phyloP scores from a whole-genome alignment of 2,329 filamentous ascomycete species.

The Rhynchosporium agropyri region DNA sequence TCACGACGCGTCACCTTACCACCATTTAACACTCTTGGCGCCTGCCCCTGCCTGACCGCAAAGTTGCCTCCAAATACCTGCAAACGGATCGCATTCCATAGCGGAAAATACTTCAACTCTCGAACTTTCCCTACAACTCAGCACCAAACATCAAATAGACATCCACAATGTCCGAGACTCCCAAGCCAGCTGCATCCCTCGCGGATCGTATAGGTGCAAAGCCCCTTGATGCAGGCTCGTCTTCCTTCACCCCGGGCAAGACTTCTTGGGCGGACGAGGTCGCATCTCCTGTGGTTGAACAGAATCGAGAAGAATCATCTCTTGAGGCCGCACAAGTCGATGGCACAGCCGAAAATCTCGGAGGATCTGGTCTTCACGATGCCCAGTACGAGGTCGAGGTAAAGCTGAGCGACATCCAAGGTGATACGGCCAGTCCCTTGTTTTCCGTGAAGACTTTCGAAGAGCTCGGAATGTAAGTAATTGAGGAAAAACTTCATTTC shows the following conservation, averaged over 20 bases:
- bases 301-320: constrained; percentile 20
- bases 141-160: not conserved
- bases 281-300: constrained; percentile 35
- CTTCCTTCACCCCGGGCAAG: constrained; percentile 27
- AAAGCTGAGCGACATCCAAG: constrained; percentile 86
- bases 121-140: not conserved
- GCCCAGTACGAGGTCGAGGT: constrained; percentile 88
- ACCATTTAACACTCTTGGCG: not conserved
- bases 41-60: not conserved
- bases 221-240: constrained; percentile 26
- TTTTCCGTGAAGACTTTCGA: constrained; percentile 84
- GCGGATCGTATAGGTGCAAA: constrained; percentile 48
- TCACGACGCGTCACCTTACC: not conserved
- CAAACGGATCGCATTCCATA: constrained; percentile 5
- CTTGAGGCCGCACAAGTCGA: constrained; percentile 46
- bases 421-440: constrained; percentile 82
- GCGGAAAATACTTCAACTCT: not conserved
- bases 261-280: constrained; percentile 49
- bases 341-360: constrained; percentile 46
- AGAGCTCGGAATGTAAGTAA: constrained; percentile 77
- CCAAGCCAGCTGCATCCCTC: constrained; percentile 46
- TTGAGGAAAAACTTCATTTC: constrained; percentile 6
- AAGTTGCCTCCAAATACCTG: constrained; percentile 6
- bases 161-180: constrained; percentile 31
- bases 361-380: constrained; percentile 63